Percentiles rank a stretch among this genome's conserved stretches.
phyloP scores from a whole-genome alignment of 495 filamentous ascomycete genomes.

The Trichocladium antarcticum region DNA sequence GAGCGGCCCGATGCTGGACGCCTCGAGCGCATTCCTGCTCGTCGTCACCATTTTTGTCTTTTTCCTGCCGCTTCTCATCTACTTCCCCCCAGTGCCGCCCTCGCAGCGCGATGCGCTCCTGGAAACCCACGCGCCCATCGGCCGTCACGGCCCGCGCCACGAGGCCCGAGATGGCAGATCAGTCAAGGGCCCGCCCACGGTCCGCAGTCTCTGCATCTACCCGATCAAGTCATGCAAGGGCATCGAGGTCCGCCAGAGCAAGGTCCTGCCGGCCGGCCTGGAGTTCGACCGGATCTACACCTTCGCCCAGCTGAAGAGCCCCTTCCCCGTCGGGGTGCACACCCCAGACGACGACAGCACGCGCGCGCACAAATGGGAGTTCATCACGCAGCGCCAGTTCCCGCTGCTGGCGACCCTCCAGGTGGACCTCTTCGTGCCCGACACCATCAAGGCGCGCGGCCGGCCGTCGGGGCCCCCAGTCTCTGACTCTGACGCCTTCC shows the following conservation, averaged over 20 bases:
- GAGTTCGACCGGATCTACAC: slow-evolving; percentile 77
- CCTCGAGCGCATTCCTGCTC: slow-evolving; percentile 31
- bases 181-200: slow-evolving; percentile 13
- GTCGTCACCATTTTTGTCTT: slow-evolving; percentile 37
- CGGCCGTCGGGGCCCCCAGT: slow-evolving; percentile 37
- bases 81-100: slow-evolving; percentile 36
- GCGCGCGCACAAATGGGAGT: slow-evolving; percentile 53
- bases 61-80: slow-evolving; percentile 36
- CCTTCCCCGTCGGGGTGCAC: slow-evolving; percentile 34
- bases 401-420: slow-evolving; percentile 59
- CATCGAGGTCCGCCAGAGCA: slow-evolving; percentile 58
- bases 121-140: slow-evolving; percentile 34
- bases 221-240: slow-evolving; percentile 81
- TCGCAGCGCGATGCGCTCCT: slow-evolving; percentile 39
- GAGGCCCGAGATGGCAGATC: too few species aligned
- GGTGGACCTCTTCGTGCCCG: slow-evolving; percentile 72
- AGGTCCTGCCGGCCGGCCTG: slow-evolving; percentile 60
- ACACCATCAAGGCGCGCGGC: slow-evolving; percentile 41
- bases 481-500: slow-evolving; percentile 43
- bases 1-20: slow-evolving; percentile 18
- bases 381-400: slow-evolving; percentile 69
- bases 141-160: slow-evolving; percentile 15
- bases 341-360: slow-evolving; percentile 28
- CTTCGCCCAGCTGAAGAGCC: slow-evolving; percentile 58
- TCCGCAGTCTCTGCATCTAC: slow-evolving; percentile 79